Percentiles rank a stretch among this genome's conserved stretches.
Conservation (phyloP, 1,284 basidiomycete species). For the Pterulicium gracile region DNA sequence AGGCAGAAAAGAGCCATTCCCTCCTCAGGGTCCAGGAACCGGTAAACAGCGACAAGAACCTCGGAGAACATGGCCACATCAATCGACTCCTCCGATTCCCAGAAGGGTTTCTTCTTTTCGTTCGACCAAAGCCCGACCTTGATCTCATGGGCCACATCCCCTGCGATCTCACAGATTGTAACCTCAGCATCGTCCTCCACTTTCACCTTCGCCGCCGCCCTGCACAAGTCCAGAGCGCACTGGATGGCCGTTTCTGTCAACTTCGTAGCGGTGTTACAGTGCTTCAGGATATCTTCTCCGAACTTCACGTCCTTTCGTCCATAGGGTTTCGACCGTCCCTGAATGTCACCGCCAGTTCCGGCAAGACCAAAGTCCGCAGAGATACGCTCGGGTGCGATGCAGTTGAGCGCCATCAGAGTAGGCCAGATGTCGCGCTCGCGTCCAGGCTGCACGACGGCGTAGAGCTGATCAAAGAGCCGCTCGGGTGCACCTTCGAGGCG, state of each 20-base stretch:
- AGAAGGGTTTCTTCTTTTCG: constrained; percentile 50
- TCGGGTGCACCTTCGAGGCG: constrained; percentile 74
- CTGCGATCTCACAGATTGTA: constrained; percentile 30
- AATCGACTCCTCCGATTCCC: constrained; percentile 59
- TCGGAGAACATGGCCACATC: constrained; percentile 76
- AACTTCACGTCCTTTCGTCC: constrained; percentile 42
- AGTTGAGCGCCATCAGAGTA: constrained; percentile 66
- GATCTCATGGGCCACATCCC: constrained; percentile 70
- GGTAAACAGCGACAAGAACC: constrained; percentile 60
- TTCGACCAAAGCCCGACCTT: constrained; percentile 52
- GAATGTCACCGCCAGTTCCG: not conserved
- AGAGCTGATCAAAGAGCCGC: constrained; percentile 72
- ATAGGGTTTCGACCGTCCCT: not conserved
- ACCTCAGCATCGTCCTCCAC: constrained; percentile 1
- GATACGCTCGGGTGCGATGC: constrained; percentile 72
- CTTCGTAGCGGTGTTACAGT: constrained; percentile 38
- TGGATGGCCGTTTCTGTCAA: constrained; percentile 56
- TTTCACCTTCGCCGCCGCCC: constrained; percentile 48
- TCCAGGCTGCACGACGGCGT: constrained; percentile 43
- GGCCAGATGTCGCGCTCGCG: constrained; percentile 68
- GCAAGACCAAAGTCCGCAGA: constrained; percentile 28
- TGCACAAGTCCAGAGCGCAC: constrained; percentile 75
- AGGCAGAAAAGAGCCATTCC: constrained; percentile 45
- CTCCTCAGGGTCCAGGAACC: constrained; percentile 57
- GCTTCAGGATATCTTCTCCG: constrained; percentile 43